Evolutionary conservation across 805 yeast species (phyloP), one percentile per base, ranked within the genome.

Genomic region (Nakazawaea siamensis): DNA sequence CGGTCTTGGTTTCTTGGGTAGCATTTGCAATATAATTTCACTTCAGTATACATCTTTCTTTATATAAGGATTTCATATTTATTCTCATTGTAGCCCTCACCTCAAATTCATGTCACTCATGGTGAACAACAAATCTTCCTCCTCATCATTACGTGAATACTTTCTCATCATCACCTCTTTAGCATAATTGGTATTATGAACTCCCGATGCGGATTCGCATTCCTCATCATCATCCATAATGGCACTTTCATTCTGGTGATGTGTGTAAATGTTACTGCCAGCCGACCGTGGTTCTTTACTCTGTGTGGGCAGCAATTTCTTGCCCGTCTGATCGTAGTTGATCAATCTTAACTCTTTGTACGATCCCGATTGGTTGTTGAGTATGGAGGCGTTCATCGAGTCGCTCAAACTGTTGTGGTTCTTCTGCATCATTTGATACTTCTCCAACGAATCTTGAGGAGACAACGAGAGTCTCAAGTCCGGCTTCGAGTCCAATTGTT

Each of bases 91-190:
- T 18, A 11, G 5, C 17, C 14, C 7, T 29, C 23, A 34, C 29
- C 18, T 34, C 30, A 35, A 35, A 27, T 36, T 31, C 84, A 79
- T 78, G 47, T 79, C 86, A 50, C 85, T 79, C 86, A 77, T 78
- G 16, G 82, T 70, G 52, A 78, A 77, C 31, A 78, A 55, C 38
- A 80, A 56, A 34, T 78, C 84, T 42, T 77, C 85, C 37, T 78
- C 84, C 17, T 73, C 81, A 21, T 73, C 79, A 25, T 68, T 73
- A 18, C 32, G 27, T 7, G 37, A 37, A 13, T 5, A 20, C 7
- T 28, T 19, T 23, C 26, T 25, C 11, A 14, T 24, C 23, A 8
- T 20, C 10, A 8, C 23, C 10, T 20, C 10, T 7, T 8, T 20
- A 20, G 10, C 10, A 10, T 20, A 20, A 20, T 20, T 20, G 13